A percentile compares a stretch with the other conserved stretches of the same genome.
Conservation (phyloP, 805 yeast species). For the Priceomyces fermenticarens region DNA sequence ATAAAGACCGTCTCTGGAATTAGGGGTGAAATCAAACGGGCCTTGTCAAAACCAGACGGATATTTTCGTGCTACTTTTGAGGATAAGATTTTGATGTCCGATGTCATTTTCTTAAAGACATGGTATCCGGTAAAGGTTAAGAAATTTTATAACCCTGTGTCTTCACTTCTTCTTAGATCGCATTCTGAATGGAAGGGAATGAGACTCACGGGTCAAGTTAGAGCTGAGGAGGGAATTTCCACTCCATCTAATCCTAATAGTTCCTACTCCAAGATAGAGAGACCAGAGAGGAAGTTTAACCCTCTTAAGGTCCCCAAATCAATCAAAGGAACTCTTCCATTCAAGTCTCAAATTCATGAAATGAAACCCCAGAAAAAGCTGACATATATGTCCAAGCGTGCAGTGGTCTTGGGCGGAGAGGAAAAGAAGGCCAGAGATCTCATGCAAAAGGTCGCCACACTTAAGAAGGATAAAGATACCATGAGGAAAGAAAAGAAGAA, state of each 20-base stretch:
- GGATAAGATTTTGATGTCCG: constrained; percentile 89
- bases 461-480: constrained; percentile 80
- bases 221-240: constrained; percentile 67
- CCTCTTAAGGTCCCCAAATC: constrained; percentile 82
- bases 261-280: constrained; percentile 68
- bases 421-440: constrained; percentile 91
- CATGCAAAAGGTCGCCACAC: constrained; percentile 81
- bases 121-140: constrained; percentile 96
- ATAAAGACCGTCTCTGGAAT: constrained; percentile 96
- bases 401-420: constrained; percentile 88
- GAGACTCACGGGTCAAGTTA: constrained; percentile 90
- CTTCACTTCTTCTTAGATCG: constrained; percentile 74
- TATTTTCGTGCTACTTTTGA: constrained; percentile 95
- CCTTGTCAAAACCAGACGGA: constrained; percentile 92
- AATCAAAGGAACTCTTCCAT: constrained; percentile 77
- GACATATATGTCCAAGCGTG: constrained; percentile 83
- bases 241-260: constrained; percentile 57
- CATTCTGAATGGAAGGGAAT: constrained; percentile 94
- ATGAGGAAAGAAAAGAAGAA: constrained; percentile 71
- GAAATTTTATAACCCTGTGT: constrained; percentile 92
- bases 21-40: constrained; percentile 95
- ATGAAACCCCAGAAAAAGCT: constrained; percentile 85
- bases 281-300: constrained; percentile 81
- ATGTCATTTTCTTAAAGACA: constrained; percentile 83
- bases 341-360: constrained; percentile 82